phyloP scores from a whole-genome alignment of 345 rosid species.

The Litchi chinensis region DNA sequence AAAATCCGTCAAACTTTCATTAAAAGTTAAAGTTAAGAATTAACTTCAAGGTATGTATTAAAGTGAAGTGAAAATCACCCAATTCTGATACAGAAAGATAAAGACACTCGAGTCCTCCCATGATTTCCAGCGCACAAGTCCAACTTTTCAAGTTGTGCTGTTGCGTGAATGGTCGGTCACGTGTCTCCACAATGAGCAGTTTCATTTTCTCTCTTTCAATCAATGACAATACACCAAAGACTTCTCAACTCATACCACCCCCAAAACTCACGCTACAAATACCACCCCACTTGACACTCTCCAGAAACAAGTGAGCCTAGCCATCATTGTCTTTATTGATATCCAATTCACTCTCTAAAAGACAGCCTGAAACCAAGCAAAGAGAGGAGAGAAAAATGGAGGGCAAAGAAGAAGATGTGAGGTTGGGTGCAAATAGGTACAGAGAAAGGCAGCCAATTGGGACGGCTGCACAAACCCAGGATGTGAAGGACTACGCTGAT shows the following conservation, averaged over 20 bases:
- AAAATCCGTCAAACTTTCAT: neutral
- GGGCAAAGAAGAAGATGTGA: conserved; percentile 41
- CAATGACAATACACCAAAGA: conserved; percentile 12
- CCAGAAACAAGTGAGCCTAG: neutral
- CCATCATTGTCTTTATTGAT: neutral
- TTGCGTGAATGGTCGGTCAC: conserved; percentile 35
- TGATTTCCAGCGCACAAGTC: conserved; percentile 20
- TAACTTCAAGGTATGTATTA: neutral
- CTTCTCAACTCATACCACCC: conserved; percentile 15
- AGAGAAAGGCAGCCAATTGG: conserved; percentile 42
- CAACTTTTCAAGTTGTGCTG: conserved; percentile 2
- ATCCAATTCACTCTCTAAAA: conserved; percentile 15
- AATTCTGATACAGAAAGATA: conserved; percentile 4
- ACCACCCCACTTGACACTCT: conserved; percentile 4
- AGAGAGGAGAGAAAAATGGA: conserved; percentile 27
- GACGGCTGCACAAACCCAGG: conserved; percentile 35
- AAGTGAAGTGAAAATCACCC: conserved; percentile 32
- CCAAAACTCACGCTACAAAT: conserved; percentile 22
- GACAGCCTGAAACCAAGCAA: neutral
- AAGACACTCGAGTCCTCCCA: conserved; percentile 22
- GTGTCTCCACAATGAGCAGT: conserved; percentile 11
- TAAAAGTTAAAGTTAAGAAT: conserved; percentile 35
- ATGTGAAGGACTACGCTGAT: conserved; percentile 36
- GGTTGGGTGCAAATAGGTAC: conserved; percentile 42
- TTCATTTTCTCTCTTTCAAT: conserved; percentile 1